phyloP scores from a whole-genome alignment of 2,329 filamentous ascomycete species.

The Celoporthe dispersa region DNA sequence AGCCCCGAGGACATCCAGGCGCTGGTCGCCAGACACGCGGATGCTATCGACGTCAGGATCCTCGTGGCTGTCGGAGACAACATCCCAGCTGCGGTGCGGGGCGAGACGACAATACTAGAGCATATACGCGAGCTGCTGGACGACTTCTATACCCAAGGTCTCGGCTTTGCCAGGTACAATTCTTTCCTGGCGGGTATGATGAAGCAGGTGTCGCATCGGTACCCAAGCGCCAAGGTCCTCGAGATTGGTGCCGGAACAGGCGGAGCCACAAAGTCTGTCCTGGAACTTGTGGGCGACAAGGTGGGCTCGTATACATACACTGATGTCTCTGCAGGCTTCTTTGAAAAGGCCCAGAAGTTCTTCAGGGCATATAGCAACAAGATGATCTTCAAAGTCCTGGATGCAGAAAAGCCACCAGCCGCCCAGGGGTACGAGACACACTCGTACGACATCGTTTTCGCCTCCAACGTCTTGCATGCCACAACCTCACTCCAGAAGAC shows the following conservation, averaged over 20 bases:
- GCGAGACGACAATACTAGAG: conserved; percentile 39
- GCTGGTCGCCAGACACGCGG: conserved; percentile 7
- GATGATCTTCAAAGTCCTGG: conserved; percentile 29
- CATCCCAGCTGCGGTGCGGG: conserved; percentile 38
- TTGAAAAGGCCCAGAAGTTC: conserved; percentile 37
- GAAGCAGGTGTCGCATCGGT: conserved; percentile 39
- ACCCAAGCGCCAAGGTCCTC: conserved; percentile 40
- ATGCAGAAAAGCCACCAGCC: conserved; percentile 36
- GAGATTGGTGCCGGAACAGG: conserved; percentile 48
- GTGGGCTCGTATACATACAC: conserved; percentile 50
- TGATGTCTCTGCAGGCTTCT: conserved; percentile 46
- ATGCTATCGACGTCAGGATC: conserved; percentile 32
- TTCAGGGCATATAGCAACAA: conserved; percentile 2
- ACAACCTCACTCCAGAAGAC: conserved; percentile 37
- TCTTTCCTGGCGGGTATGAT: conserved; percentile 36
- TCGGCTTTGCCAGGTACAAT: conserved; percentile 35
- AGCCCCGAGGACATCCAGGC: conserved; percentile 19
- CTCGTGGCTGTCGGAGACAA: conserved; percentile 37
- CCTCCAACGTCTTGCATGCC: conserved; percentile 45
- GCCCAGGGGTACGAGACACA: conserved; percentile 38
- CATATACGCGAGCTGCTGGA: conserved; percentile 39
- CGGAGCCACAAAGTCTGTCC: conserved; percentile 41
- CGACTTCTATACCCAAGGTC: conserved; percentile 34
- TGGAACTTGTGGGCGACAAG: conserved; percentile 37
- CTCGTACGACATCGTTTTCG: conserved; percentile 45